Base-by-base conservation (phyloP, 2,329 filamentous ascomycete species). In the Monosporascus sp. region DNA sequence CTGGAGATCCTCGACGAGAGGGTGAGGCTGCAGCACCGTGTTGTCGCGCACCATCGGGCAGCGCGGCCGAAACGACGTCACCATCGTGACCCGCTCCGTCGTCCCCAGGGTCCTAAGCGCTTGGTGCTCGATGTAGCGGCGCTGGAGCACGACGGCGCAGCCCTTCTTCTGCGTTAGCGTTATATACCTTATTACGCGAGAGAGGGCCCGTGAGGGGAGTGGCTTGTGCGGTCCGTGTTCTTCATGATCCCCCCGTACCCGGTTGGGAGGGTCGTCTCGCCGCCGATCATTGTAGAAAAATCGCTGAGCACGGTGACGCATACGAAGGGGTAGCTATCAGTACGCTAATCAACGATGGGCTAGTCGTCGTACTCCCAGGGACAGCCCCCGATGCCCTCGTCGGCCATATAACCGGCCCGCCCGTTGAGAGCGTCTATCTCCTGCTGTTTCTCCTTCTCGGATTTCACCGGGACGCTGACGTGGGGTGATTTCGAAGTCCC, bases 241-340 rank as follows among this genome's bases (percentile, higher is more conserved):
- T 83, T 84, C 55, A 81, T 66, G 17, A 83, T 72, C 2, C 80
- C 74, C 3, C 81, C 81, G 24, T 72, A 72, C 1, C 72, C 77
- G 1, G 73, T 82, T 38, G 75, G 73, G n/a, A 87, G 65, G 2
- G 79, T 82, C 1, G 84, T 87, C 68, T 87, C 84, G 4, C 84
- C 84, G 9, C 84, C 84, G 14, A 83, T 69, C 84, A 87, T 87
- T 38, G 73, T 71, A 0, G 74, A 76, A 58, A 81, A 85, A 61
- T 87, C 82, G 37, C 80, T 83, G 27, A 87, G 74, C 82, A 87
- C 87, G 7, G 78, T 75, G n/a, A 87, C 83, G 58, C 82, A 86
- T n/a, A 87, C 84, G 62, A 86, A 87, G 0, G 84, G 82, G 63
- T 84, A 86, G 62, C 79, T 83, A 65, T 87, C 85, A 1, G 72